phyloP scores from a whole-genome alignment of 208 protist genomes.

The Trichomonas vaginalis region DNA sequence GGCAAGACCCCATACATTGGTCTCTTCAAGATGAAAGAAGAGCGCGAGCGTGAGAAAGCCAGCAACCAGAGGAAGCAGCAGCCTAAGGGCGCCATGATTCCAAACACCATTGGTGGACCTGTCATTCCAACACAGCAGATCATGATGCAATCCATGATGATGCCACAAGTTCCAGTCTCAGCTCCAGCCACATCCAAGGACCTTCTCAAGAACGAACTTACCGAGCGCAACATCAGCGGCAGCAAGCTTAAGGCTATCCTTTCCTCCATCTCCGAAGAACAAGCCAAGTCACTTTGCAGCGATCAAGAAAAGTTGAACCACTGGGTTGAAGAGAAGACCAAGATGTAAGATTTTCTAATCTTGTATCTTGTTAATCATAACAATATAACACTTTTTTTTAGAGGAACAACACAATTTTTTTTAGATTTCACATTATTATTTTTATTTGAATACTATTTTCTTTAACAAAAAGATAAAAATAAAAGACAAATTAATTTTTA shows the following conservation, averaged over 20 bases:
- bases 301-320: neutral
- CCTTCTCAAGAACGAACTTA: neutral
- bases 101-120: no score
- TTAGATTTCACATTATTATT: no score
- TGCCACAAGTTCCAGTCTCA: neutral
- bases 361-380: no score
- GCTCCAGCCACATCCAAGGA: neutral
- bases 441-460: no score
- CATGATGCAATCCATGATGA: no score
- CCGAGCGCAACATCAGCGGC: neutral
- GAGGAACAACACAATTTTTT: no score
- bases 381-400: no score
- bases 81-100: neutral
- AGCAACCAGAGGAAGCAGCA: neutral
- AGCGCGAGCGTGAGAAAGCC: neutral
- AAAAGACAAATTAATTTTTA: no score
- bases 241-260: neutral
- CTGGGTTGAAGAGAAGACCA: neutral
- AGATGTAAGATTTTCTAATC: no score
- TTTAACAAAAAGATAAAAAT: no score
- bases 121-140: no score
- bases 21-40: neutral
- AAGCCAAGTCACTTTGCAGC: neutral
- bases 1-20: neutral
- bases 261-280: neutral